Conservation (phyloP, 73 alveolate species). For the Symbiodinium natans region DNA sequence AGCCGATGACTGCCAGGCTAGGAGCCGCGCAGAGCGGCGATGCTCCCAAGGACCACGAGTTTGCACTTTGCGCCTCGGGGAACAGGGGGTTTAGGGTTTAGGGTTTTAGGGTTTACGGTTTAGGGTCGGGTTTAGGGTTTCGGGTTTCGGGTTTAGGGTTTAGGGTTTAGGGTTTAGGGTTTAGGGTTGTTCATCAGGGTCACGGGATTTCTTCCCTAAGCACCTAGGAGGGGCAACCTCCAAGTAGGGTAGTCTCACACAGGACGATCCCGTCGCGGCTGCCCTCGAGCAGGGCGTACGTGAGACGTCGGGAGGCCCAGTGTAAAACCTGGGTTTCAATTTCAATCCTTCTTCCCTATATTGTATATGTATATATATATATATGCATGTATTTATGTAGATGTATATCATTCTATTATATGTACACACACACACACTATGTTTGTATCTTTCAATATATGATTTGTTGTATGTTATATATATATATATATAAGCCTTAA, state of each 20-base stretch:
- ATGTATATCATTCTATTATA: too few relatives aligned
- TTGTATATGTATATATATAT: too few relatives aligned
- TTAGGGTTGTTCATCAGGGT: too few relatives aligned
- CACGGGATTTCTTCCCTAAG: neutral
- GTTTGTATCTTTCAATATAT: too few relatives aligned
- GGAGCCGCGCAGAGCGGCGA: neutral
- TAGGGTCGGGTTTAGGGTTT: neutral
- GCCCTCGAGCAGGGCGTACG: slow-evolving; percentile 82
- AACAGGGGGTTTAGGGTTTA: neutral
- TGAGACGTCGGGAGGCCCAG: slow-evolving; percentile 36
- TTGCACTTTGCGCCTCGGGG: too few relatives aligned
- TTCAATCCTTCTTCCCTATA: too few relatives aligned
- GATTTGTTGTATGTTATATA: too few relatives aligned
- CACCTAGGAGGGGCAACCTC: neutral
- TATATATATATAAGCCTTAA: too few relatives aligned
- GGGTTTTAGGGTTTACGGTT: neutral
- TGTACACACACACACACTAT: too few relatives aligned
- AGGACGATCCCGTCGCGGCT: slow-evolving; percentile 37
- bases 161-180: neutral
- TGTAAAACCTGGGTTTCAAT: neutral
- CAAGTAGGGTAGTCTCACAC: neutral
- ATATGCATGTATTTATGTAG: too few relatives aligned
- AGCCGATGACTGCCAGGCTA: neutral
- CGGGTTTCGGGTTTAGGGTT: neutral
- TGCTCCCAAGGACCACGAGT: neutral